Evolutionary conservation across 208 protist genomes (phyloP), one percentile per base, ranked within the genome.

Genomic region (Kentomonas sorsogonicus): DNA sequence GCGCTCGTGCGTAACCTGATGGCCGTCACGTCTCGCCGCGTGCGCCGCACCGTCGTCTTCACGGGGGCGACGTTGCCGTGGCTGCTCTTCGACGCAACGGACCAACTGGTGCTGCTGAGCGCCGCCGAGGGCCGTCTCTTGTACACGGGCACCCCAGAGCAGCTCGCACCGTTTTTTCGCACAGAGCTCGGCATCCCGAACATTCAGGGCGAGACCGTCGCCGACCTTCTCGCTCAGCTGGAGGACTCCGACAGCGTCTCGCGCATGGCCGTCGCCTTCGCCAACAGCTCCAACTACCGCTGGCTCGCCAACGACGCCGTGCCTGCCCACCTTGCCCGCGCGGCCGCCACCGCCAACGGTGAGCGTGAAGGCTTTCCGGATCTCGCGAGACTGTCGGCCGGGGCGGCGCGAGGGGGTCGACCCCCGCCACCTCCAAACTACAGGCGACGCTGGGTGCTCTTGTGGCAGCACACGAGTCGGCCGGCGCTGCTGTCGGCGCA

Each of bases 181-280:
- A 50, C 53, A 5, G 59, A 77, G 29, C 30, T 63, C 1, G 60
- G 60, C 11, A 63, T 72, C 43, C 52, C 64, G 31, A 34, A 69
- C 26, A 63, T 64, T 0, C 47, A 33, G 4, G 66, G 63, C 4
- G 77, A 85, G 51, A 56, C 66, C n/a, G 45, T 85, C 36, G 67
- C 65, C 16, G 77, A 85, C 33, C 60, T 85, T 5, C 58, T 85
- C 18, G 60, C 64, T 0, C 63, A 69, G 41, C 65, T 71, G 26
- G 73, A 85, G 22, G 69, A 75, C 56, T 53, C 45, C 7, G 48
- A 31, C n/a, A 52, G 60, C n/a, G 57, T 73, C 4, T 34, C 57
- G 22, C 39, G 52, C 36, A 30, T 74, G 3, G 54, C 69, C 13
- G 27, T 29, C 10, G 50, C 3, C 11, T 80, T 79, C 53, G 44